These are phyloP conservation scores for Hymenoscyphus albidus DNA, from an alignment of 2,329 filamentous ascomycete genomes.

Conservation along the genomic window DNA sequence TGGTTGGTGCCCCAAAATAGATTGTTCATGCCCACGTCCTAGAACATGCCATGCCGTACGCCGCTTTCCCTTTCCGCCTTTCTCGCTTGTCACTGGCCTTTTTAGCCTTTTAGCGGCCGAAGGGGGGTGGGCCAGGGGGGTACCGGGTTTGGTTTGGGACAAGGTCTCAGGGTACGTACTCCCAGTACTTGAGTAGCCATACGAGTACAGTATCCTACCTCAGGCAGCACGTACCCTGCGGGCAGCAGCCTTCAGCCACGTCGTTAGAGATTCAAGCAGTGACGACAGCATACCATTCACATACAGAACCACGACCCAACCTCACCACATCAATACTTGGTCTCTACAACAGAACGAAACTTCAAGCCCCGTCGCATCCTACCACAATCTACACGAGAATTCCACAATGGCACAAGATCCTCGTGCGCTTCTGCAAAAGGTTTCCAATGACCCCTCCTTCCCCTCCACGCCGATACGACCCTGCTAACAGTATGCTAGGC, in stretches of 20 bases:
- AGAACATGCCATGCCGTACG: no score
- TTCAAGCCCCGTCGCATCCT: neutral
- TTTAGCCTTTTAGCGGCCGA: neutral
- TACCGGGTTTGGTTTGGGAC: no score
- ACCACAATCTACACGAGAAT: neutral
- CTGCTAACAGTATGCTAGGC: constrained; percentile 53
- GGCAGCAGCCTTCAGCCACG: neutral
- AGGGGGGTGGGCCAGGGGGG: no score
- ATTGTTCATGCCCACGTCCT: neutral
- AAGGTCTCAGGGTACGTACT: no score
- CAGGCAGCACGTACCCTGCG: neutral
- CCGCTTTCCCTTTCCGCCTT: neutral
- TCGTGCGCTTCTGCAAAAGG: constrained; percentile 74
- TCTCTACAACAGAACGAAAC: neutral
- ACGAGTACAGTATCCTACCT: neutral
- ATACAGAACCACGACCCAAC: neutral
- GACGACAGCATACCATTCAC: neutral
- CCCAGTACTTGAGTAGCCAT: no score
- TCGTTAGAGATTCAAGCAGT: neutral
- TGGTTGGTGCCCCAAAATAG: constrained; percentile 1
- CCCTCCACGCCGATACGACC: constrained; percentile 3
- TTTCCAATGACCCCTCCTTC: constrained; percentile 39
- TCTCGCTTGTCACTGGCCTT: neutral
- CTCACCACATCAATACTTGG: neutral
- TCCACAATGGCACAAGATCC: constrained; percentile 69